phyloP scores from a whole-genome alignment of 1,139 yeast genomes.

The Hanseniaspora uvarum region DNA sequence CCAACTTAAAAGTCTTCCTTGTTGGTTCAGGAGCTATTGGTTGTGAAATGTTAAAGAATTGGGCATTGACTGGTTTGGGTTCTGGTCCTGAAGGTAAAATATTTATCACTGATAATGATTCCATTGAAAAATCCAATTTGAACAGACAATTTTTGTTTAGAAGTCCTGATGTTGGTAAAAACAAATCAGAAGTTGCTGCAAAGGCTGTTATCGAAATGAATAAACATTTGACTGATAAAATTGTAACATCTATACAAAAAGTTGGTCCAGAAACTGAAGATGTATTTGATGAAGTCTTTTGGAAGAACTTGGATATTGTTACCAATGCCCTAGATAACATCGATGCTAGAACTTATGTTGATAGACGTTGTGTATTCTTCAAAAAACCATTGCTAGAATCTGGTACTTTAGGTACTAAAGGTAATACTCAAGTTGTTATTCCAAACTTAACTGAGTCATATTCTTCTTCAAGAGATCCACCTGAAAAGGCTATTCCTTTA shows the following conservation, averaged over 20 bases:
- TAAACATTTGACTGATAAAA: constrained; percentile 69
- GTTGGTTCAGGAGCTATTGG: constrained; percentile 99
- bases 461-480: constrained; percentile 95
- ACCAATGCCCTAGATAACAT: constrained; percentile 95
- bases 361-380: constrained; percentile 89
- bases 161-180: constrained; percentile 84
- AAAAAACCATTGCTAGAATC: constrained; percentile 86
- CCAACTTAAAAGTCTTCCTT: constrained; percentile 71
- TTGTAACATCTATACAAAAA: constrained; percentile 67
- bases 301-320: constrained; percentile 75
- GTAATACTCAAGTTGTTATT: constrained; percentile 91
- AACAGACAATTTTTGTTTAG: constrained; percentile 94
- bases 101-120: constrained; percentile 81
- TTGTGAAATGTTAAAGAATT: constrained; percentile 94
- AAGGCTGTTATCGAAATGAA: constrained; percentile 75
- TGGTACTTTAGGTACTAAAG: constrained; percentile 96
- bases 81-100: constrained; percentile 83
- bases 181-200: constrained; percentile 87
- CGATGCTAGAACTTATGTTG: constrained; percentile 96
- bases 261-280: constrained; percentile 90
- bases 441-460: constrained; percentile 91
- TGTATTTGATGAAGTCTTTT: constrained; percentile 75
- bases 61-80: constrained; percentile 96
- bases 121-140: constrained; percentile 88
- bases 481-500: constrained; percentile 92